Conservation (phyloP, 1,284 basidiomycete genomes). For the Pseudozyma sp. region DNA sequence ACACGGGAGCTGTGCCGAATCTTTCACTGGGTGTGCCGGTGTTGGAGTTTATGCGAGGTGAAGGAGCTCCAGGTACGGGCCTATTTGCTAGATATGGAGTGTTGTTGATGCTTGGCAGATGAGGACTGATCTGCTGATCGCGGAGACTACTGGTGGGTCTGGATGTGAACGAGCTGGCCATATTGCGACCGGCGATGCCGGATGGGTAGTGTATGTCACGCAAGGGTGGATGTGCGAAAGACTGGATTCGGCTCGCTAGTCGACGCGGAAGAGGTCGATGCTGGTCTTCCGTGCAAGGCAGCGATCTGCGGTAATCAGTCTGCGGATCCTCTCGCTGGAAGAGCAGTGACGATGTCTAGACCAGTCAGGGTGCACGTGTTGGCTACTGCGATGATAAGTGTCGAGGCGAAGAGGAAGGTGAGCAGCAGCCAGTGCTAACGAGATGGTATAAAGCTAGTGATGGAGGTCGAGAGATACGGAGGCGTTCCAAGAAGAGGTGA, state of each 20-base stretch:
- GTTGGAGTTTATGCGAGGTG: slow-evolving; percentile 26
- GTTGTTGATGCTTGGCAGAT: slow-evolving; percentile 14
- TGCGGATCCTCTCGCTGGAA: neutral
- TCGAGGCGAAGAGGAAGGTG: neutral
- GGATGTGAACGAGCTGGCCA: slow-evolving; percentile 37
- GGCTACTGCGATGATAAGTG: neutral
- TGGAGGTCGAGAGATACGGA: neutral
- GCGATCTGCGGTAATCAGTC: too few relatives aligned
- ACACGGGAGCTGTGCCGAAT: slow-evolving; percentile 9
- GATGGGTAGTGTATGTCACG: neutral
- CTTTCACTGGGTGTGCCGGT: slow-evolving; percentile 17
- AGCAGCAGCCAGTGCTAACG: slow-evolving; percentile 4
- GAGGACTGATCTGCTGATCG: slow-evolving; percentile 31
- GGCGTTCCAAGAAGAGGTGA: neutral
- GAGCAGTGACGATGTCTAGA: neutral
- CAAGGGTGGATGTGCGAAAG: neutral
- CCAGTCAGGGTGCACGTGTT: neutral
- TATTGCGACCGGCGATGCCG: slow-evolving; percentile 47
- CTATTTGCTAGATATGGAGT: slow-evolving; percentile 14
- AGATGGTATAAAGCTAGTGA: neutral
- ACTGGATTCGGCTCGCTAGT: neutral
- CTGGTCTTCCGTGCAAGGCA: too few relatives aligned
- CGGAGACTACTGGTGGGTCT: slow-evolving; percentile 47
- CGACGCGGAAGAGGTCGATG: neutral
- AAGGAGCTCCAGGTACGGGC: slow-evolving; percentile 8